Percentiles rank a stretch among this genome's conserved stretches.
These are phyloP conservation scores for Phyllosticta ampelicida DNA, from an alignment of 2,329 filamentous ascomycete genomes.

Conservation along the genomic window DNA sequence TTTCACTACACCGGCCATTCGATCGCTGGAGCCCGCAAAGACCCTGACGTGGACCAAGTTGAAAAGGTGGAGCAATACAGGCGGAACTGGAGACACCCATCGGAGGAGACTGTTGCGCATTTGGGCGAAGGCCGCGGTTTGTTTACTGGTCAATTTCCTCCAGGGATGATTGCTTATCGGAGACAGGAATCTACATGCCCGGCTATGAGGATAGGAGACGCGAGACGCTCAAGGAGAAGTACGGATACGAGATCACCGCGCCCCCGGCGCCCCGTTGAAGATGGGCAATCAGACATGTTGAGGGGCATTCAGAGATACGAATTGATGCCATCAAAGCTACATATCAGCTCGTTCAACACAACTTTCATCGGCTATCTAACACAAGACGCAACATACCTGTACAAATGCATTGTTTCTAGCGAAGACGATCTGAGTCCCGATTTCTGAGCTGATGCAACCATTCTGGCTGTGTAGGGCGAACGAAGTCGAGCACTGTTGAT, in stretches of 20 bases:
- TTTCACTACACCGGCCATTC: slow-evolving; percentile 59
- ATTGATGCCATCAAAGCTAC: background rate
- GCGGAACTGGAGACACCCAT: slow-evolving; percentile 61
- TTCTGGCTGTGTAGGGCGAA: background rate
- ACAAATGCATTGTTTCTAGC: background rate
- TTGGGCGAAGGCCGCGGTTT: slow-evolving; percentile 81
- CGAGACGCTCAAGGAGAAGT: slow-evolving; percentile 73
- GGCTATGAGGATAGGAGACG: slow-evolving; percentile 78
- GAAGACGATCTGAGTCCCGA: background rate
- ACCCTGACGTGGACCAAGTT: slow-evolving; percentile 58
- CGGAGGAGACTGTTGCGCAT: slow-evolving; percentile 69
- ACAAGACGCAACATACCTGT: background rate
- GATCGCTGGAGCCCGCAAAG: slow-evolving; percentile 44
- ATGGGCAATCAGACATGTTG: background rate
- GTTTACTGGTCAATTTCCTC: slow-evolving; percentile 11
- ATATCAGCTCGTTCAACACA: background rate
- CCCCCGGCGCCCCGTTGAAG: slow-evolving; percentile 2
- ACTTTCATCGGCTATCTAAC: background rate
- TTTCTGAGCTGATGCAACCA: background rate
- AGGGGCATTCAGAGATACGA: background rate
- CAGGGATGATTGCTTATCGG: slow-evolving; percentile 5
- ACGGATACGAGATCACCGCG: slow-evolving; percentile 63
- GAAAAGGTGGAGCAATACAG: slow-evolving; percentile 64
- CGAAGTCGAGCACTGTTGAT: background rate
- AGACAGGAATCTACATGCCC: slow-evolving; percentile 62